phyloP scores from a whole-genome alignment of 2,329 filamentous ascomycete species.

The Colletotrichum kahawae region DNA sequence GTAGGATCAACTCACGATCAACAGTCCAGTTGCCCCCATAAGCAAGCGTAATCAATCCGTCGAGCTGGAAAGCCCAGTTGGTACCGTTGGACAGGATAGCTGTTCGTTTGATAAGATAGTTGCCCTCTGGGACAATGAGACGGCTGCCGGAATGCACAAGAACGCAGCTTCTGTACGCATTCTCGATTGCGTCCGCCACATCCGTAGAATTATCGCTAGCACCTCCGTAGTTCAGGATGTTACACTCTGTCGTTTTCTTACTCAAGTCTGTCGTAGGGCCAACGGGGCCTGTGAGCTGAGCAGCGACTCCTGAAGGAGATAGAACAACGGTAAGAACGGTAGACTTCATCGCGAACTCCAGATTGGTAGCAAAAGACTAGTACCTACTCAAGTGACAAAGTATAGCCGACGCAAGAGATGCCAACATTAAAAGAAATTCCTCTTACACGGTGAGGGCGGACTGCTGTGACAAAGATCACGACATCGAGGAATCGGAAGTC shows the following conservation, averaged over 20 bases:
- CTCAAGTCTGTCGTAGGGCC: background rate
- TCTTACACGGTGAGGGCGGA: accelerated
- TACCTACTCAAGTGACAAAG: accelerated
- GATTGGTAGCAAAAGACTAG: background rate
- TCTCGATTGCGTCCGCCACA: background rate
- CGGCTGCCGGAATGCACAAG: background rate
- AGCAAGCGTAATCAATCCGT: background rate
- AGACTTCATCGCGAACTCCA: background rate
- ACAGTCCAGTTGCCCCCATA: background rate
- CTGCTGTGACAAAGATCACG: background rate
- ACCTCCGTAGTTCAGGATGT: background rate
- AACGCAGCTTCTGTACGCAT: background rate
- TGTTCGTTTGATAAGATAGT: background rate
- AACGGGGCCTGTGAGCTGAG: background rate
- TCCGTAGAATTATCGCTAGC: background rate
- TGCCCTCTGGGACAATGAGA: background rate
- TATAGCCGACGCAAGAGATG: background rate
- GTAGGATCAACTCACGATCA: background rate
- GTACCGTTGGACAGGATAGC: background rate
- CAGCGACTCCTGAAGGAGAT: background rate
- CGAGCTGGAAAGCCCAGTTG: background rate
- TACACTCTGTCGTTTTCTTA: background rate
- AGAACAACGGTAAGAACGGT: background rate
- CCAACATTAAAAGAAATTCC: background rate
- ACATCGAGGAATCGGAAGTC: background rate